Base-by-base conservation (phyloP, 73 alveolate genomes). In the Chromera velia region DNA sequence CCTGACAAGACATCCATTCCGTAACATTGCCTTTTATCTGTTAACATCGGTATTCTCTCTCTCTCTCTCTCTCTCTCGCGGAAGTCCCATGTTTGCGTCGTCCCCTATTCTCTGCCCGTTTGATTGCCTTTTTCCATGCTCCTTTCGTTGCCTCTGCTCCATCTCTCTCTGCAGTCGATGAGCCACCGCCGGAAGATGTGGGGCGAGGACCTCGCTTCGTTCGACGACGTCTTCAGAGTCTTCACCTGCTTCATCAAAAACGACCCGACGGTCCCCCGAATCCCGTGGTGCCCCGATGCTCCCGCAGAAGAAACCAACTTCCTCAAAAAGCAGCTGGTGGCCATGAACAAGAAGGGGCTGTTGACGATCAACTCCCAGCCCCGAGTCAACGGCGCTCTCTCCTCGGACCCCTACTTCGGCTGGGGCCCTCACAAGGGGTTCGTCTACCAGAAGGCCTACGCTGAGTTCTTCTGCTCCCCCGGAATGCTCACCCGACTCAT, bases 371-470 rank as follows among this genome's bases (percentile, higher is more conserved):
- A 72, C 73, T 83, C 91, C 22, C 87, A 89, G 69, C 94, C 94
- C 26, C 75, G 63, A 32, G 90, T 82, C 13, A 82, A 87, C 65
- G 85, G 89, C 13, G 92, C 76, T 10, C 81, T 86, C 18, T 81
- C 92, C 31, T 64, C 81, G 33, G 94, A 89, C 76, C 84, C 88
- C 26, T 55, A 28, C 48, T 67, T 82, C 34, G 94, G 94, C 1
- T 89, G 94, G 94, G 94, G 94, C n/a, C 91, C 91, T 1, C 71
- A 70, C 32, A 48, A 77, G 6, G 94, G 94, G 27, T 89, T 63
- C 79, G 88, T 89, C 62, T 89, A 47, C 81, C 85, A 89, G 70
- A 89, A 87, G 69, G 82, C 85, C 22, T 89, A 86, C 71, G 0
- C 77, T 27, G 94, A 89, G 72, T 87, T 87, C 81, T 86, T 89